Evolutionary conservation across 345 rosid genomes (phyloP).

Genomic region (Populus alba): DNA sequence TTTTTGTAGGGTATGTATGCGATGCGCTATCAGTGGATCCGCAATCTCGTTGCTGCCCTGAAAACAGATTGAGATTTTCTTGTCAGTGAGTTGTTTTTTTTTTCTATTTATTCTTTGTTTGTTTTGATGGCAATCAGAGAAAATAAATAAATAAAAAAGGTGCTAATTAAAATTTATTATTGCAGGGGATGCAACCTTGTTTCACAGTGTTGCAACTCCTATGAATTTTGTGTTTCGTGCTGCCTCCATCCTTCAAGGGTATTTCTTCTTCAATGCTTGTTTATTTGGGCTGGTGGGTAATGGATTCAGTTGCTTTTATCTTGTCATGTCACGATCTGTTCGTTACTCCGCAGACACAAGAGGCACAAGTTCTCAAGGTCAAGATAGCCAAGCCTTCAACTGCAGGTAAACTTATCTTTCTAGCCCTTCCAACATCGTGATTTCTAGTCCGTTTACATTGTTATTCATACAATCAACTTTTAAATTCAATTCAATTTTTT

Average conservation of each 20-base stretch:
- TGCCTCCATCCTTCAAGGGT: constrained; percentile 75
- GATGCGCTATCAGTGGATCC: constrained; percentile 78
- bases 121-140: background rate
- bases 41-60: constrained; percentile 73
- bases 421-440: too few relatives aligned
- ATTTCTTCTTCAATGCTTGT: constrained; percentile 17
- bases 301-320: constrained; percentile 5
- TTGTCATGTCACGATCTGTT: constrained; percentile 16
- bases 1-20: constrained; percentile 70
- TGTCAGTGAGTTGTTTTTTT: constrained; percentile 73
- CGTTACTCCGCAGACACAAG: constrained; percentile 49
- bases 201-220: constrained; percentile 78
- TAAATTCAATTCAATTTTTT: background rate
- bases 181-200: constrained; percentile 76
- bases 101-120: background rate
- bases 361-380: constrained; percentile 52
- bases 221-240: constrained; percentile 92
- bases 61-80: constrained; percentile 78
- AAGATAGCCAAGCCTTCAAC: constrained; percentile 82
- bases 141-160: background rate
- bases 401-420: constrained; percentile 51
- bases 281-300: constrained; percentile 4
- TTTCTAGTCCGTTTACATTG: too few relatives aligned
- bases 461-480: background rate
- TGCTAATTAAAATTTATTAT: constrained; percentile 11